phyloP scores from a whole-genome alignment of 2,329 filamentous ascomycete species.

The Zasmidium angulare region DNA sequence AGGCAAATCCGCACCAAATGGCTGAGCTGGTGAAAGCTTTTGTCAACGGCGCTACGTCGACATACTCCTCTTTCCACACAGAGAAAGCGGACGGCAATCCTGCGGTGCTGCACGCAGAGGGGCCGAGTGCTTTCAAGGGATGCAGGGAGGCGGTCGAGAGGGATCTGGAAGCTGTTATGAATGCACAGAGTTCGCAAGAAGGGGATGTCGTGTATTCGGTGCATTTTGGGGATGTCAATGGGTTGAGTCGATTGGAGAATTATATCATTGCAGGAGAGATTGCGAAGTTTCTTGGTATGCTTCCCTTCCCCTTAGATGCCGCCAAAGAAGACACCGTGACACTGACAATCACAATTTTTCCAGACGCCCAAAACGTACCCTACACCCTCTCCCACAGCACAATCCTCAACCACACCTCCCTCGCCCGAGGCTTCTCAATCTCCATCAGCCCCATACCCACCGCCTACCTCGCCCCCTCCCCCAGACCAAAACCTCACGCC shows the following conservation, averaged over 20 bases:
- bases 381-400: conserved; percentile 37
- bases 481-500: conserved; percentile 23
- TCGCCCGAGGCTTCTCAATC: conserved; percentile 36
- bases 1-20: conserved; percentile 28
- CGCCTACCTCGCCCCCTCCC: conserved; percentile 28
- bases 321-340: too few relatives aligned
- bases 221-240: conserved; percentile 38
- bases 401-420: conserved; percentile 30
- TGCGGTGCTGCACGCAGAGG: conserved; percentile 28
- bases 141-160: conserved; percentile 35
- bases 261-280: conserved; percentile 38
- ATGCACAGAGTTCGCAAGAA: conserved; percentile 22
- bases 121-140: conserved; percentile 28
- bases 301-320: too few relatives aligned
- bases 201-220: conserved; percentile 32
- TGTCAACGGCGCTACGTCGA: conserved; percentile 27
- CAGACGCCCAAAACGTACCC: conserved; percentile 30
- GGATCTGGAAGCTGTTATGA: conserved; percentile 32
- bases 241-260: conserved; percentile 37
- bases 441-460: conserved; percentile 32
- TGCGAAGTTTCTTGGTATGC: conserved; percentile 33
- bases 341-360: too few relatives aligned
- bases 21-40: conserved; percentile 32
- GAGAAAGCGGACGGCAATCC: conserved; percentile 32
- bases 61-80: conserved; percentile 32